Evolutionary conservation across 148 eudicot genomes (phyloP).

Genomic region (Chenopodium quinoa): DNA sequence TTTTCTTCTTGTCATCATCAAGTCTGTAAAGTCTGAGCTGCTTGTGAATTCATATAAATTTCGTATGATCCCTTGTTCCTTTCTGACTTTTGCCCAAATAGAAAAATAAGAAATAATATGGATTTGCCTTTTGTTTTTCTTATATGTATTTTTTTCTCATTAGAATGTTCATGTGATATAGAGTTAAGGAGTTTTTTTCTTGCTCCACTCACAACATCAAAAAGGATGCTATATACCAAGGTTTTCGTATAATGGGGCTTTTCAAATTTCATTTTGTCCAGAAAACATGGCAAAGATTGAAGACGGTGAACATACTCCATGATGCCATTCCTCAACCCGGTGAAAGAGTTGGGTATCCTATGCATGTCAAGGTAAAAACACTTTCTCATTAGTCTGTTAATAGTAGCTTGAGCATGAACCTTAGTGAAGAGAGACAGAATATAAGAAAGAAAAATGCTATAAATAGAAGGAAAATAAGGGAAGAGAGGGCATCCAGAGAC

Average conservation of each 20-base stretch:
- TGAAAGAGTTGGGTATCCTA: conserved; percentile 68
- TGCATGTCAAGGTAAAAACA: conserved; percentile 80
- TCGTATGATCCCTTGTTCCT: background rate
- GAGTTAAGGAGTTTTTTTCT: background rate
- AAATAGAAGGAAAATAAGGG: too few species aligned
- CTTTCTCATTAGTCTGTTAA: background rate
- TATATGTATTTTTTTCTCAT: background rate
- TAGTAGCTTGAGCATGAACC: too few species aligned
- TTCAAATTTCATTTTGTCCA: conserved; percentile 27
- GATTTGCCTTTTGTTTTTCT: background rate
- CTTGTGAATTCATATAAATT: background rate
- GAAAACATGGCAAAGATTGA: conserved; percentile 92
- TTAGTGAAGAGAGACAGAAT: too few species aligned
- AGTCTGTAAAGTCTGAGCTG: background rate
- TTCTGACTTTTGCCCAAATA: background rate
- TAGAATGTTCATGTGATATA: background rate
- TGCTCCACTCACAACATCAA: background rate
- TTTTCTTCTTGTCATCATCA: background rate
- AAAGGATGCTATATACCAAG: background rate
- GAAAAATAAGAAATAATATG: background rate
- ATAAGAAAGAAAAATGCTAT: too few species aligned
- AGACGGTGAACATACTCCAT: conserved; percentile 55
- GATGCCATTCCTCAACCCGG: conserved; percentile 78
- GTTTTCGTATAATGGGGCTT: background rate
- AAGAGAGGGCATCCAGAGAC: too few species aligned